Conservation (phyloP, 1,139 yeast species). For the Lodderomyces orthopsilosis region DNA sequence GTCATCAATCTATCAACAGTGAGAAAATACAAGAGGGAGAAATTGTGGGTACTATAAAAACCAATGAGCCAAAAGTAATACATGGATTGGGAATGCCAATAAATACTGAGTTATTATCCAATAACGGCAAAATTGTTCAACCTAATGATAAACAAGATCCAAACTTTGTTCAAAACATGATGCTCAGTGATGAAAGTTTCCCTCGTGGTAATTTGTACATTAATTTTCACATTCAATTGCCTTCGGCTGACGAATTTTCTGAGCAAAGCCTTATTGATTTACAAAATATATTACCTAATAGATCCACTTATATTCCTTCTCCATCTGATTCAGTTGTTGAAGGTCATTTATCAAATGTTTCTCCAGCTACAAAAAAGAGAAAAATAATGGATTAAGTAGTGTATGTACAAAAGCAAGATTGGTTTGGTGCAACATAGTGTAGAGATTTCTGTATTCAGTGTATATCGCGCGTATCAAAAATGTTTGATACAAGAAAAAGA, state of each 20-base stretch:
- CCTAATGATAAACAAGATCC: neutral
- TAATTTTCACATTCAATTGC: conserved; percentile 39
- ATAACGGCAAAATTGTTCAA: conserved; percentile 20
- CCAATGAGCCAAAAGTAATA: conserved; percentile 47
- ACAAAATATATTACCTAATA: conserved; percentile 24
- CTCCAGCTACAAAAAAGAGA: conserved; percentile 17
- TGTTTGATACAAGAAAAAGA: too few relatives aligned
- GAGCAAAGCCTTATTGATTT: conserved; percentile 24
- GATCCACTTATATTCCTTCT: conserved; percentile 5
- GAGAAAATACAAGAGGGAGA: conserved; percentile 41
- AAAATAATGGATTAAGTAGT: neutral
- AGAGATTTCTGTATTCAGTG: too few relatives aligned
- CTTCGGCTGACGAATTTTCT: conserved; percentile 28
- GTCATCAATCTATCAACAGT: conserved; percentile 24
- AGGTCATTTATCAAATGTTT: conserved; percentile 25
- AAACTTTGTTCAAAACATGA: neutral
- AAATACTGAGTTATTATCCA: conserved; percentile 31
- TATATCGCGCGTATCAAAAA: too few relatives aligned
- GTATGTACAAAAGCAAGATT: too few relatives aligned
- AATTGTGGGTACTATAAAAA: conserved; percentile 42
- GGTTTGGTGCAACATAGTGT: too few relatives aligned
- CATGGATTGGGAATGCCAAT: conserved; percentile 65
- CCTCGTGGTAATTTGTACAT: conserved; percentile 40
- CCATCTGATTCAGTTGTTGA: conserved; percentile 13
- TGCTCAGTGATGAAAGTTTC: conserved; percentile 12